Base-by-base conservation (phyloP, 345 rosid species). In the Reutealis trisperma region DNA sequence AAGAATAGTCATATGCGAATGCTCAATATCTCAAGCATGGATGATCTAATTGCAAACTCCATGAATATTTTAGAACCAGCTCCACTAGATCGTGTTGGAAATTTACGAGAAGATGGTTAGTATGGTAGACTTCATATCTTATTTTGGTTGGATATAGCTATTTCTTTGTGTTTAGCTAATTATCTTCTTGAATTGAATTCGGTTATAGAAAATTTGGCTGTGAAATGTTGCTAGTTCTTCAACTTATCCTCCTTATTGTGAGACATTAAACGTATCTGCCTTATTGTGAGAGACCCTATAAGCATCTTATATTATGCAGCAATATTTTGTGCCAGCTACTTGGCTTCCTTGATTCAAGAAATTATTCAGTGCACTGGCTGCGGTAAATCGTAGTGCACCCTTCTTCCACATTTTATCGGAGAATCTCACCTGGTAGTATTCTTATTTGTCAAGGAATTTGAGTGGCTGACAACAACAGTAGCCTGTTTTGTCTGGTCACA, bases 61-160 rank as follows among this genome's bases (percentile, higher is more conserved):
- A 96, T 96, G 99, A 80, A 89, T 73, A 96, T 96, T 81, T 87
- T 96, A 78, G 99, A 96, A 82, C 99, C 97, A 47, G 93, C 93
- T 82, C 86, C 93, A 0, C 77, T 88, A 16, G 96, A 91, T 84
- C 71, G 88, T 54, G 77, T 83, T 70, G 98, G 99, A 78, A 86
- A 88, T 72, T 85, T 78, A 19, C 92, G 95, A 42, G 94, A 96
- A 90, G 98, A 96, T 86, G 98, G 98, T 91, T 87, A 6, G 81
- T 65, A 27, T 16, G 13, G 14, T 62, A 8, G n/a, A 63, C 22
- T 37, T 37, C 5, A 37, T 4, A 4, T 4, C 41, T 37, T 37
- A 47, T 8, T 47, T 47, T 47, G 14, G 51, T 47, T 47, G 6
- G 21, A 54, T 16, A 16, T 54, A 51, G 59, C 8, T 54, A 15